A percentile compares a stretch with the other conserved stretches of the same genome.
These are phyloP conservation scores for Plasmodium chabaudi DNA, from an alignment of 169 alveolate genomes.

Conservation along the genomic window DNA sequence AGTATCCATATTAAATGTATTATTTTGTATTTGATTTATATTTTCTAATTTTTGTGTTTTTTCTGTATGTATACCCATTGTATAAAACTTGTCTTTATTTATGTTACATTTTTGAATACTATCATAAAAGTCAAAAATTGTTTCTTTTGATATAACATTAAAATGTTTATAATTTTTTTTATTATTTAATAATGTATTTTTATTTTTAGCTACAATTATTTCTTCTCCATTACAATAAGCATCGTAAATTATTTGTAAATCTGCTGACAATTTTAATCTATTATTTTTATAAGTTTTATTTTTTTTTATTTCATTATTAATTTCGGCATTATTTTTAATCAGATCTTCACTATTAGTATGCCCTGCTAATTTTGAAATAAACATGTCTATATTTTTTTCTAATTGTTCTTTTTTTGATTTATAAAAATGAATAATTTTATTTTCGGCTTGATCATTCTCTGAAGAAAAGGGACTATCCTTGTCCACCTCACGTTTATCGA, in stretches of 20 bases:
- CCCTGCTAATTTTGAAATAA: not conserved
- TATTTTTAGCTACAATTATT: slow-evolving; percentile 23
- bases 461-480: not conserved
- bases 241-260: slow-evolving; percentile 36
- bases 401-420: not conserved
- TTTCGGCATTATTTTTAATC: not conserved
- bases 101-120: slow-evolving; percentile 2
- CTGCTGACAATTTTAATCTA: slow-evolving; percentile 48
- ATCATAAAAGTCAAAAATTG: slow-evolving; percentile 20
- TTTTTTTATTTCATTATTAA: not conserved
- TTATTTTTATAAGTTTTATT: not conserved
- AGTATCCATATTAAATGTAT: not conserved
- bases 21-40: slow-evolving; percentile 3
- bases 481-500: not conserved
- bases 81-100: not conserved
- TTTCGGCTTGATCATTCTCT: too few relatives aligned
- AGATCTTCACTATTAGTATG: slow-evolving; percentile 8
- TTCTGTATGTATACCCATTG: not conserved
- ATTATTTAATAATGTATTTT: slow-evolving; percentile 30
- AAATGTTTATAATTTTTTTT: slow-evolving; percentile 9
- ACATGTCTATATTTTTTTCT: slow-evolving; percentile 38
- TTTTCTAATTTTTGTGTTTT: not conserved
- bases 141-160: slow-evolving; percentile 24
- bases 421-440: not conserved
- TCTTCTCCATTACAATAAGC: slow-evolving; percentile 66